Evolutionary conservation across 768 basidiomycete species (phyloP), one percentile per base, ranked within the genome.

Genomic region (Suillus fuscotomentosus): DNA sequence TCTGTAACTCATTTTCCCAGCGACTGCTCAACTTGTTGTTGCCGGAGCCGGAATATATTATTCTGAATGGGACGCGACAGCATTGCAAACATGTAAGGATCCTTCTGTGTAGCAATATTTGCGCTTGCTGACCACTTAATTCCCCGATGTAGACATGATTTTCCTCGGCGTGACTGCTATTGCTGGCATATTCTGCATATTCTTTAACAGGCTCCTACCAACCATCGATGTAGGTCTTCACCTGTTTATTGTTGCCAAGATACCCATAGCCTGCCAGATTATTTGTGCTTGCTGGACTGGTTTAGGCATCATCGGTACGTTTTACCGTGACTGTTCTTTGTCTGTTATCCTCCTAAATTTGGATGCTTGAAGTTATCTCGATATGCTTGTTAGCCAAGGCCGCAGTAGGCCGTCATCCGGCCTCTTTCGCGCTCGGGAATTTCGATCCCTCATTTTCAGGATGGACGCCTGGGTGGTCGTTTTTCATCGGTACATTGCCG

Each of bases 401-500:
- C 3, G 82, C 83, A 1, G 73, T 76, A 17, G 86, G 87, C 1
- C 82, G 84, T 15, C 82, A 80, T 57, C 79, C 87, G 14, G 84
- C 81, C 1, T 75, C 81, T 1, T 89, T 83, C 68, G 88, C 84
- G 1, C 77, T 89, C 2, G 82, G 82, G 11, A 80, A 84, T 63
- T 90, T 88, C 61, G 83, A 89, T 68, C 77, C 84, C 1, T 83
- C 86, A 20, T 73, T 77, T n/a, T 85, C 88, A 0, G 88, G 88
- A 7, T 89, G 88, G 88, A 82, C 81, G 2, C 80, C 85, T 14
- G 88, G 86, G 42, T 89, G 87, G 87, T 80, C 86, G 0, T 90
- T 88, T 70, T 89, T 88, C 71, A 85, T 88, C 39, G 88, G 88
- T 39, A 69, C 88, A 24, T 78, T 87, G 27, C 85, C 84, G 50